A percentile compares a stretch with the other conserved stretches of the same genome.
These are phyloP conservation scores for Ceratocystis ficicola DNA, from an alignment of 2,329 filamentous ascomycete species.

Conservation along the genomic window DNA sequence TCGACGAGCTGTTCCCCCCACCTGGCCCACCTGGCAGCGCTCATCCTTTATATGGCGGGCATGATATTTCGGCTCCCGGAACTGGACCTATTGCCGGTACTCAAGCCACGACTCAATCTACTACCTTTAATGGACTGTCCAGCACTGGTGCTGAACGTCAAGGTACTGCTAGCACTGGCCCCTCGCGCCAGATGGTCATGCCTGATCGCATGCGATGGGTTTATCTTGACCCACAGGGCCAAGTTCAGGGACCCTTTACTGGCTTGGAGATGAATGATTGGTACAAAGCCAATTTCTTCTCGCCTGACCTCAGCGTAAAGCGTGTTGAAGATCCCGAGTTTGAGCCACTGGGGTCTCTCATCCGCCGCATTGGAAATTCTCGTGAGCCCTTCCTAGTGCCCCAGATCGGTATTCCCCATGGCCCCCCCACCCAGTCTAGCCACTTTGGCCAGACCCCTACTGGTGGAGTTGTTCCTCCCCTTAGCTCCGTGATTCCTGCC, in stretches of 20 bases:
- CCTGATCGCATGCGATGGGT: constrained; percentile 98
- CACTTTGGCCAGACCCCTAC: constrained; percentile 39
- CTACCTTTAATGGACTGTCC: constrained; percentile 11
- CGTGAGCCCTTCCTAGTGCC: constrained; percentile 94
- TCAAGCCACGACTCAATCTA: constrained; percentile 7
- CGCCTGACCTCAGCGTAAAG: constrained; percentile 83
- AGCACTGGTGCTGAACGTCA: constrained; percentile 34
- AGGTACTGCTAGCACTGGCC: constrained; percentile 37
- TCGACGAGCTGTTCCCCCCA: constrained; percentile 43
- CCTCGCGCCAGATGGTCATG: constrained; percentile 93
- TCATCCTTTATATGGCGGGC: constrained; percentile 27
- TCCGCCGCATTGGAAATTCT: constrained; percentile 91
- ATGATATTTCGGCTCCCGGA: constrained; percentile 25
- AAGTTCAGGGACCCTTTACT: constrained; percentile 87
- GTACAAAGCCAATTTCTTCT: constrained; percentile 99
- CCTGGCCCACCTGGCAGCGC: constrained; percentile 25
- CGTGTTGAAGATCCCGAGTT: constrained; percentile 90
- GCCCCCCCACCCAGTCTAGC: constrained; percentile 47
- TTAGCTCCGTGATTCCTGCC: constrained; percentile 86
- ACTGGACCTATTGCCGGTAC: neutral
- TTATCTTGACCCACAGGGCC: constrained; percentile 86
- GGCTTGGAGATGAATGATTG: constrained; percentile 99
- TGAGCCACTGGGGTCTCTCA: constrained; percentile 86
- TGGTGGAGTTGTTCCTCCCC: constrained; percentile 66
- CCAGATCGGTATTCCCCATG: constrained; percentile 90